Conservation (phyloP, 257 asterid species). For the Nicotiana knightiana region DNA sequence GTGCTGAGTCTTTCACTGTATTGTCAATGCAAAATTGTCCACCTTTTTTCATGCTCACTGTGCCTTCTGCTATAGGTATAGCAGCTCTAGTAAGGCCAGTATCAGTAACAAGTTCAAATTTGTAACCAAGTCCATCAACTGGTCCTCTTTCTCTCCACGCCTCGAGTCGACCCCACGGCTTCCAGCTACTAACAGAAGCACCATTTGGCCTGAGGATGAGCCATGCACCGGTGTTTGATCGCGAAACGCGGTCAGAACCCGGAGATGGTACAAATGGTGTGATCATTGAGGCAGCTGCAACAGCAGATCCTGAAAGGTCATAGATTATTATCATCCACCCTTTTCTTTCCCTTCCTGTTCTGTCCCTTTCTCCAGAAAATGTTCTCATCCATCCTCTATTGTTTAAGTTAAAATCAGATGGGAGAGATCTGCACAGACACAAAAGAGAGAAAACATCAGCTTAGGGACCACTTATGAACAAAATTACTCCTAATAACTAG, state of each 20-base stretch:
- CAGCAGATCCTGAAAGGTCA: conserved; percentile 84
- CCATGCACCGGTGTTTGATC: conserved; percentile 90
- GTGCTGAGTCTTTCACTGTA: conserved; percentile 36
- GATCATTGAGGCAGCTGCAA: conserved; percentile 92
- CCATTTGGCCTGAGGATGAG: conserved; percentile 77
- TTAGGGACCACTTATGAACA: neutral
- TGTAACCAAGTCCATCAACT: conserved; percentile 65
- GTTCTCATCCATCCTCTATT: conserved; percentile 64
- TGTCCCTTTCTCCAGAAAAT: conserved; percentile 40
- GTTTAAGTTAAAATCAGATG: conserved; percentile 54
- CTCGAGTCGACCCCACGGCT: conserved; percentile 95
- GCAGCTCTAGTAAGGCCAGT: conserved; percentile 45
- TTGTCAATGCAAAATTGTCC: conserved; percentile 59
- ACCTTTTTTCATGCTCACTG: conserved; percentile 61
- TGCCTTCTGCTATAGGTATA: conserved; percentile 63
- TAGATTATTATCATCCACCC: conserved; percentile 81
- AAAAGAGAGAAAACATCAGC: neutral
- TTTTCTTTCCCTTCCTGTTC: conserved; percentile 57
- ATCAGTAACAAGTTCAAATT: conserved; percentile 64
- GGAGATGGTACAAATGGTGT: conserved; percentile 88
- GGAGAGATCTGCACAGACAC: conserved; percentile 47
- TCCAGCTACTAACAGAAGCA: conserved; percentile 68
- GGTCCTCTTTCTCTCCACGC: conserved; percentile 89
- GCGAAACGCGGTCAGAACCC: conserved; percentile 69
- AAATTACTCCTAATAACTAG: neutral